phyloP scores from a whole-genome alignment of 257 asterid species.

The Solanum lignicaule region DNA sequence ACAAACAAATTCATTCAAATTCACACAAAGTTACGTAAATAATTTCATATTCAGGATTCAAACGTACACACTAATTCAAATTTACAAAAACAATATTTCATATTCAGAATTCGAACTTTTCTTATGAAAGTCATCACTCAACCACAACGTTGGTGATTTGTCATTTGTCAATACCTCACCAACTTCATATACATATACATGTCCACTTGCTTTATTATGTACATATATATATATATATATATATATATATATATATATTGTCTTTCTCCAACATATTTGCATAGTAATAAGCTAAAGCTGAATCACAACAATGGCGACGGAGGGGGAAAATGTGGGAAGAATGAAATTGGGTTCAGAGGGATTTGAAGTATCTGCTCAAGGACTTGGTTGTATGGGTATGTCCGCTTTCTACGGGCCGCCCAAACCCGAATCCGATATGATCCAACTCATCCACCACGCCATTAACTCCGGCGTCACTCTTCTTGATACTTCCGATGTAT shows the following conservation, averaged over 20 bases:
- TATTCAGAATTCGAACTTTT: no score
- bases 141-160: no score
- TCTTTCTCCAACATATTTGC: no score
- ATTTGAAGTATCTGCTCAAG: slow-evolving; percentile 24
- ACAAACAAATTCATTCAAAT: no score
- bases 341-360: slow-evolving; percentile 31
- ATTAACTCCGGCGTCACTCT: slow-evolving; percentile 22
- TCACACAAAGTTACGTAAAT: no score
- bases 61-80: no score
- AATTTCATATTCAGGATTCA: rapidly evolving
- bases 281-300: neutral
- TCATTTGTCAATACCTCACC: no score
- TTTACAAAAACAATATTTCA: no score
- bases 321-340: slow-evolving; percentile 3
- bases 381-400: slow-evolving; percentile 42
- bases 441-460: slow-evolving; percentile 30
- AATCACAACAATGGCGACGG: neutral
- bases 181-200: no score
- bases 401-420: slow-evolving; percentile 22
- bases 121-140: rapidly evolving
- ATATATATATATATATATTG: no score
- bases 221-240: no score
- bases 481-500: slow-evolving; percentile 26
- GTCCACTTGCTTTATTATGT: no score
- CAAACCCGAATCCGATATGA: slow-evolving; percentile 36